Conservation (phyloP, 257 asterid genomes). For the Echium plantagineum region DNA sequence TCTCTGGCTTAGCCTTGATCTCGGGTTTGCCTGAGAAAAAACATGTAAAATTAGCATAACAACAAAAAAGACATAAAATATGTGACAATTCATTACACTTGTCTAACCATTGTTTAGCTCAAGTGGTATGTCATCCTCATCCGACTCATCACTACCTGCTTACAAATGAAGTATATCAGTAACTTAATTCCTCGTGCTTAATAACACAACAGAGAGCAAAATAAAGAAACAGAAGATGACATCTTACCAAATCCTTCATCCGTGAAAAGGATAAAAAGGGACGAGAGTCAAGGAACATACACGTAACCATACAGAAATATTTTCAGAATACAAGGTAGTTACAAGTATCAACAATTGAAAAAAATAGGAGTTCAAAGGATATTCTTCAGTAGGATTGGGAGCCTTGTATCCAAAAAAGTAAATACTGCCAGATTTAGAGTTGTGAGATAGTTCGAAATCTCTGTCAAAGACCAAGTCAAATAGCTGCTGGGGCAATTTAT, state of each 20-base stretch:
- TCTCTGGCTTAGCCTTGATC: too few relatives aligned
- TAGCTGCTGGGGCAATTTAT: conserved; percentile 68
- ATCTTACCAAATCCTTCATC: conserved; percentile 34
- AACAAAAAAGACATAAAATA: too few relatives aligned
- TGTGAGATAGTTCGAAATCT: conserved; percentile 58
- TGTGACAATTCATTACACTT: background rate
- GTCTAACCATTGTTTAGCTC: conserved; percentile 31
- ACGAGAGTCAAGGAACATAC: conserved; percentile 38
- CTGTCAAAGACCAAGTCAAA: conserved; percentile 52
- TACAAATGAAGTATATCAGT: conserved; percentile 2
- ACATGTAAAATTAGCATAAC: too few relatives aligned
- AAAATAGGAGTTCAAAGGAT: conserved; percentile 29
- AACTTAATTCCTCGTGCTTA: background rate
- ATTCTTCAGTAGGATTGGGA: conserved; percentile 37
- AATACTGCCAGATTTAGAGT: conserved; percentile 66
- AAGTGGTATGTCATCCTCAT: conserved; percentile 19
- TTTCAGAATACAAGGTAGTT: background rate
- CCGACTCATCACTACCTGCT: conserved; percentile 38
- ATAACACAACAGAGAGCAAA: background rate
- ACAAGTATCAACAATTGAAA: background rate
- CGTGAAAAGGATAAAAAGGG: conserved; percentile 20
- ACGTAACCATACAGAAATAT: background rate
- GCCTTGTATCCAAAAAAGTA: conserved; percentile 64
- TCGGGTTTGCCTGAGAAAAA: too few relatives aligned
- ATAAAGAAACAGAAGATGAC: background rate